A percentile compares a stretch with the other conserved stretches of the same genome.
These are phyloP conservation scores for Xylaria longipes DNA, from an alignment of 495 filamentous ascomycete species.

Conservation along the genomic window DNA sequence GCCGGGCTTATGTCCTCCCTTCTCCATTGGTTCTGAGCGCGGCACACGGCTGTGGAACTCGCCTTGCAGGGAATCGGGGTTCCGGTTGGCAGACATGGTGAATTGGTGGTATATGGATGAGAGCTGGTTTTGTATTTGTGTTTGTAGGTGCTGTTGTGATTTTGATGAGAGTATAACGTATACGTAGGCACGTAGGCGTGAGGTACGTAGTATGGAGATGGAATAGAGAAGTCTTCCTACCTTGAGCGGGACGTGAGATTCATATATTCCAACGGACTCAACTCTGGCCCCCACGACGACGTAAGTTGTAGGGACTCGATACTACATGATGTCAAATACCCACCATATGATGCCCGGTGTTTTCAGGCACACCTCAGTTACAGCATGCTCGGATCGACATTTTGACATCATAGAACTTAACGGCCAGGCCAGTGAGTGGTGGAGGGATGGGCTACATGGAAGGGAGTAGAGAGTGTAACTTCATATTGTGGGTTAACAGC, in stretches of 20 bases:
- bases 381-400: not conserved
- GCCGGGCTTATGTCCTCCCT: slow-evolving; percentile 69
- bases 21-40: slow-evolving; percentile 58
- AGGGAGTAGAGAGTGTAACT: not conserved
- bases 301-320: not conserved
- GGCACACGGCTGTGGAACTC: slow-evolving; percentile 61
- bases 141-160: not conserved
- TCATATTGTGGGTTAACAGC: not conserved
- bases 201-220: not conserved
- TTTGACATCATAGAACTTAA: slow-evolving; percentile 12
- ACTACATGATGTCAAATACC: slow-evolving; percentile 21
- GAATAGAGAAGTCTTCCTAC: not conserved
- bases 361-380: not conserved
- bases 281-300: not conserved
- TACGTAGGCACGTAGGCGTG: too few relatives aligned
- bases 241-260: not conserved
- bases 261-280: slow-evolving; percentile 1
- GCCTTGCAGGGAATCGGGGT: slow-evolving; percentile 65
- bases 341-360: not conserved
- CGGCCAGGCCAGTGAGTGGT: not conserved
- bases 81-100: slow-evolving; percentile 60
- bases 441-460: too few relatives aligned
- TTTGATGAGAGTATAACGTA: not conserved
- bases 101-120: not conserved
- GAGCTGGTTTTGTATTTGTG: not conserved